A percentile compares a stretch with the other conserved stretches of the same genome.
Conservation (phyloP, 1,284 basidiomycete species). For the Pseudozyma sp. region DNA sequence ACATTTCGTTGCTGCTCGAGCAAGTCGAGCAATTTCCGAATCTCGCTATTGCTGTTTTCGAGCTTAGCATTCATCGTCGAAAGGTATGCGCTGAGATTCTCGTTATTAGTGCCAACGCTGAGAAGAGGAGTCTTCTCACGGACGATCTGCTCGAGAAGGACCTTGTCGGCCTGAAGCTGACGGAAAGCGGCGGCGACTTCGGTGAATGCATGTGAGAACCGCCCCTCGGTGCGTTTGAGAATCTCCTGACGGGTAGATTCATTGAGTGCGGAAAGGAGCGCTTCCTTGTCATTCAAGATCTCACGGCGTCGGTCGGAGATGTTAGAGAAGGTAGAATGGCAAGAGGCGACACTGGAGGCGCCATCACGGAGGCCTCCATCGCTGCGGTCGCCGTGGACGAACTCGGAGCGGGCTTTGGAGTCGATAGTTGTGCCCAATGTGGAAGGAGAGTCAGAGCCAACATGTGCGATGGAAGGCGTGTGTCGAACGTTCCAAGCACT, state of each 20-base stretch:
- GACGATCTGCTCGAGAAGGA: slow-evolving; percentile 54
- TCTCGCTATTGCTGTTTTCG: slow-evolving; percentile 49
- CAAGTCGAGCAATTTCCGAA: slow-evolving; percentile 57
- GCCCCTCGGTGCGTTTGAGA: slow-evolving; percentile 52
- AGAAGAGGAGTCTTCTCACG: slow-evolving; percentile 59
- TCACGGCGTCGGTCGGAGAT: slow-evolving; percentile 46
- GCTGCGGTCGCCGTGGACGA: slow-evolving; percentile 5
- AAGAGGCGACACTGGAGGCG: slow-evolving; percentile 20
- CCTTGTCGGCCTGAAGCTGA: slow-evolving; percentile 61
- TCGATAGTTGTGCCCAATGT: not conserved
- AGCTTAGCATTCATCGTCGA: slow-evolving; percentile 49
- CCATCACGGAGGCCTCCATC: slow-evolving; percentile 6
- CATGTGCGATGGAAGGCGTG: not conserved
- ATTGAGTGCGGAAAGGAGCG: slow-evolving; percentile 22
- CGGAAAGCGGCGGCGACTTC: slow-evolving; percentile 59
- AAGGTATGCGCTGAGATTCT: slow-evolving; percentile 49
- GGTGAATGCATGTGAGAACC: slow-evolving; percentile 56
- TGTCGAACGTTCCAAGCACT: slow-evolving; percentile 24
- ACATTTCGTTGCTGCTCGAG: slow-evolving; percentile 61
- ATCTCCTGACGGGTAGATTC: slow-evolving; percentile 29
- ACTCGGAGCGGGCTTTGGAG: slow-evolving; percentile 9
- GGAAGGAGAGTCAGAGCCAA: not conserved
- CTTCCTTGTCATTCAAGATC: slow-evolving; percentile 44
- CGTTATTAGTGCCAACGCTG: slow-evolving; percentile 42
- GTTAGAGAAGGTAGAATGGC: slow-evolving; percentile 30